Base-by-base conservation (phyloP, 2,329 filamentous ascomycete genomes). In the Fusarium torulosum region DNA sequence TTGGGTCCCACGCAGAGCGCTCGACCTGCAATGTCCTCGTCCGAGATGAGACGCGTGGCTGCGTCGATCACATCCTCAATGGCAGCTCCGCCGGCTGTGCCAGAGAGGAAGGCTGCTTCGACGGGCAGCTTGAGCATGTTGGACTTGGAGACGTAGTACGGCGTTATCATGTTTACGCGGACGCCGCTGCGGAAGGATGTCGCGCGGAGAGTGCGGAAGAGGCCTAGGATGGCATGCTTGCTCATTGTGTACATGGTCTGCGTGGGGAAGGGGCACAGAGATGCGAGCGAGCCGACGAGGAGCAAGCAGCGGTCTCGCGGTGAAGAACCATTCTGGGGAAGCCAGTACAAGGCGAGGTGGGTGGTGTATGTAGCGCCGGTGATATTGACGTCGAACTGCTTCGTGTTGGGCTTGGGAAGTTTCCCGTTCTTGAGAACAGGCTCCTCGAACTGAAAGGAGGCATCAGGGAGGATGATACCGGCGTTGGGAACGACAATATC, bases 401-500 rank as follows among this genome's bases (percentile, higher is more conserved):
- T 80, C 43, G 88, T 81, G 57, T 79, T 77, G 2, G 88, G 88
- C 56, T 72, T 77, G 35, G 75, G 72, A 2, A 83, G 79, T 17
- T 73, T 74, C 8, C 76, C 76, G 54, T 84, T 80, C 38, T 84
- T 77, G 57, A 80, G 77, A 23, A 63, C 67, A 0, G 85, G 85
- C 43, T 75, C 68, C 73, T 88, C 86, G 63, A 90, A 84, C 7
- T 65, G 68, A 27, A 74, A 71, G 2, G 74, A 69, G 20, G 73
- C 67, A 43, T 56, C 56, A n/a, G 69, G 60, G 31, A 75, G 60
- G 53, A 82, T 80, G 67, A 91, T 85, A 45, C 90, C 90, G 0
- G 90, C 90, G 72, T 90, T 91, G 63, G 89, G 88, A 44, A 91
- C 86, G 6, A 91, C 88, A 20, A 83, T 80, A 75, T 91, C 88